phyloP scores from a whole-genome alignment of 2,329 filamentous ascomycete species.

The Tolypocladium sp. region DNA sequence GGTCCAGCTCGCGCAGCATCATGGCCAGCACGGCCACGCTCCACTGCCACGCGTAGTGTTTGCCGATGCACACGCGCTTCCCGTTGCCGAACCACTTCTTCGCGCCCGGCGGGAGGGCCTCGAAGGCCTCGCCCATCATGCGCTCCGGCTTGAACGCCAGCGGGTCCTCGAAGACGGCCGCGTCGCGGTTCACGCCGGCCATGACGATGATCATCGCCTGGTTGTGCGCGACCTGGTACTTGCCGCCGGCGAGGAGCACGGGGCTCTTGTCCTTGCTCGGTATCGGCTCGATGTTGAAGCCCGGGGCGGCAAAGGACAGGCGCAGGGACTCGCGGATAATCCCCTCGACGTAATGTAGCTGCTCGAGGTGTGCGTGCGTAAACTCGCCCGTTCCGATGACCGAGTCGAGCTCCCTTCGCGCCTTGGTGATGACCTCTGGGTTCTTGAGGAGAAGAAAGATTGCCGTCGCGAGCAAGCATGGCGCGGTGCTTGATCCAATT shows the following conservation, averaged over 20 bases:
- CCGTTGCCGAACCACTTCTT: constrained; percentile 45
- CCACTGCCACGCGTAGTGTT: constrained; percentile 39
- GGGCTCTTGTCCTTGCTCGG: constrained; percentile 30
- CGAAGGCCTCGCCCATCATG: constrained; percentile 37
- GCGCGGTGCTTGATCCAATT: constrained; percentile 44
- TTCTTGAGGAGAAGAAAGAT: constrained; percentile 44
- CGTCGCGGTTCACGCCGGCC: constrained; percentile 40
- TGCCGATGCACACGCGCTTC: constrained; percentile 41
- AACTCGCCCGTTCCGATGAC: constrained; percentile 38
- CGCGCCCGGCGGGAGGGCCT: constrained; percentile 30
- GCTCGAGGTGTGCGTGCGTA: constrained; percentile 35
- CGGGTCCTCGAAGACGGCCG: constrained; percentile 37
- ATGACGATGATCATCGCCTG: constrained; percentile 40
- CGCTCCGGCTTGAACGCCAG: constrained; percentile 36
- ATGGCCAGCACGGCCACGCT: constrained; percentile 29
- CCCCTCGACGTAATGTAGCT: constrained; percentile 44
- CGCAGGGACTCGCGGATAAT: constrained; percentile 46
- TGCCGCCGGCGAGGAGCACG: constrained; percentile 35
- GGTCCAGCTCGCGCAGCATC: constrained; percentile 35
- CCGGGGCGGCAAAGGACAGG: constrained; percentile 42
- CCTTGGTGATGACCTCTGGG: constrained; percentile 35
- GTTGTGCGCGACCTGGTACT: constrained; percentile 38
- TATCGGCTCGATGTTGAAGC: constrained; percentile 44
- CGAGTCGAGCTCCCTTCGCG: constrained; percentile 43
- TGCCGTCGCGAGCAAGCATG: constrained; percentile 32